phyloP scores from a whole-genome alignment of 305 asterid species.

The Solanum chacoense region DNA sequence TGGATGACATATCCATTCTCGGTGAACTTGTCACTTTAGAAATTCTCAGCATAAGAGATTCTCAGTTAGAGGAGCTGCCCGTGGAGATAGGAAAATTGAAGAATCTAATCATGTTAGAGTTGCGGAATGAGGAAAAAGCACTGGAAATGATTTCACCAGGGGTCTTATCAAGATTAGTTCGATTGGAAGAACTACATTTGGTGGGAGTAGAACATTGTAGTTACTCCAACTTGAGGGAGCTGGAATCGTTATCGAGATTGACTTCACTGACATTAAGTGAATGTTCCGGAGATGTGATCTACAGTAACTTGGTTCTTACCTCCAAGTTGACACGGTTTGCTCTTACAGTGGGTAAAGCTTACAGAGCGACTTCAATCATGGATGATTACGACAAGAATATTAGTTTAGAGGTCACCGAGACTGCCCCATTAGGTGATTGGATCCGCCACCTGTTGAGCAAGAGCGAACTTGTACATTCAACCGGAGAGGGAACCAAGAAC shows the following conservation, averaged over 20 bases:
- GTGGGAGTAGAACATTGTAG: background rate
- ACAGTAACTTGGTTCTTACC: background rate
- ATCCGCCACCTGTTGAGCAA: conserved; percentile 5
- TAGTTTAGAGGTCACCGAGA: background rate
- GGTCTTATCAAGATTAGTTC: conserved; percentile 2
- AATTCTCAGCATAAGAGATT: conserved; percentile 12
- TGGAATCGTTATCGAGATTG: background rate
- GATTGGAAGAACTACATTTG: conserved; percentile 10
- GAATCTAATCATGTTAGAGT: background rate
- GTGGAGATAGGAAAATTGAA: background rate
- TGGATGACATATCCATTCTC: conserved; percentile 7
- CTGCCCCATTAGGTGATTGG: conserved; percentile 4
- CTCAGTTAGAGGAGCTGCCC: background rate
- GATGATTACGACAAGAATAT: background rate
- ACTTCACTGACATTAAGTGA: background rate
- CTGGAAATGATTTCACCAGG: background rate
- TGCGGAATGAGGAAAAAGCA: background rate
- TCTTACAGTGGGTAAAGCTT: background rate
- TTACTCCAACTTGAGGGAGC: conserved; percentile 4
- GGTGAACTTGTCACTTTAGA: conserved; percentile 11
- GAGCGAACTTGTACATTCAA: conserved; percentile 6
- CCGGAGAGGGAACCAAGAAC: conserved; percentile 9
- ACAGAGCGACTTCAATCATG: background rate
- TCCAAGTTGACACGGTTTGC: background rate
- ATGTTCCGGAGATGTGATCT: background rate